Conservation (phyloP, 305 asterid genomes). For the Lippia alba region DNA sequence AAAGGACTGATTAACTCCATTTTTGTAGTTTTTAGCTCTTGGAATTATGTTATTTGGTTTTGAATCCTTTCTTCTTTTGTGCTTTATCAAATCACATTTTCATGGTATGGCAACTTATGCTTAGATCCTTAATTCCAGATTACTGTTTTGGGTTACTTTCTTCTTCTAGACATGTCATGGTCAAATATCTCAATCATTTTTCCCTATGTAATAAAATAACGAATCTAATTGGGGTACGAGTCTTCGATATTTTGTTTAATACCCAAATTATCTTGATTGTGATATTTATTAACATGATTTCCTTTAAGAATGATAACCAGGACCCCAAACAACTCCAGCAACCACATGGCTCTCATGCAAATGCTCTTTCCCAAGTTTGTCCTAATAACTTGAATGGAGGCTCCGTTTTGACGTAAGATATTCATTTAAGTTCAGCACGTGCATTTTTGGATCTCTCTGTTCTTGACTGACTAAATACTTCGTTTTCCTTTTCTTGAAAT, state of each 20-base stretch:
- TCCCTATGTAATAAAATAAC: too few relatives aligned
- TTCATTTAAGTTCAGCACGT: constrained; percentile 17
- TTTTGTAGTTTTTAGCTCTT: neutral
- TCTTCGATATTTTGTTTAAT: constrained; percentile 21
- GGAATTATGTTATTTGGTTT: too few relatives aligned
- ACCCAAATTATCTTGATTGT: too few relatives aligned
- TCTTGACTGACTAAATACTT: constrained; percentile 20
- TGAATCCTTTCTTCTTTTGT: too few relatives aligned
- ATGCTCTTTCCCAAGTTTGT: constrained; percentile 71
- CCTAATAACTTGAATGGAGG: constrained; percentile 76
- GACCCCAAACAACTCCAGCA: constrained; percentile 77
- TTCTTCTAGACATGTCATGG: too few relatives aligned
- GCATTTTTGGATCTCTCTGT: constrained; percentile 20
- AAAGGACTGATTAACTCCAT: too few relatives aligned
- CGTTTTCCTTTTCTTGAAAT: neutral
- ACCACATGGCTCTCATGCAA: constrained; percentile 73
- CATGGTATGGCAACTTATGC: too few relatives aligned
- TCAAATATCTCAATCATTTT: too few relatives aligned
- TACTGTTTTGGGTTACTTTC: too few relatives aligned
- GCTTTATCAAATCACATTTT: too few relatives aligned
- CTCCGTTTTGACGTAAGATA: constrained; percentile 71
- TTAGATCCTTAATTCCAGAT: too few relatives aligned
- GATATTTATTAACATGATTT: constrained; percentile 32
- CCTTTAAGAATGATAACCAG: constrained; percentile 53
- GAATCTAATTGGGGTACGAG: neutral